Evolutionary conservation across 257 asterid species (phyloP).

Genomic region (Henckelia pumila): DNA sequence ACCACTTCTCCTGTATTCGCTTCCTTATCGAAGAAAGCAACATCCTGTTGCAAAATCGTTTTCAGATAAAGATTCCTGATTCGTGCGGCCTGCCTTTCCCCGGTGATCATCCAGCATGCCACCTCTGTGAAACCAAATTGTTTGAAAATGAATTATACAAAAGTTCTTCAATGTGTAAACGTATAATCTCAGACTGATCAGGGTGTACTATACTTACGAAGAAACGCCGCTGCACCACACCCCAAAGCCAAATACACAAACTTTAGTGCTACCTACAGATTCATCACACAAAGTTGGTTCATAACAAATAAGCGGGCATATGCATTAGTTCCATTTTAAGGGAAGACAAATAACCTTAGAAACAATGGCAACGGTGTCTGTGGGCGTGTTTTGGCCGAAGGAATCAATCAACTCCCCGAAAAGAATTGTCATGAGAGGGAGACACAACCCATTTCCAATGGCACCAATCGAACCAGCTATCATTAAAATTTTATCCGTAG

Average conservation of each 20-base stretch:
- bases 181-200: not conserved
- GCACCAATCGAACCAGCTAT: constrained; percentile 55
- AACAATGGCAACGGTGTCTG: constrained; percentile 39
- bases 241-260: constrained; percentile 57
- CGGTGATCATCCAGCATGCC: constrained; percentile 69
- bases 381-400: constrained; percentile 44
- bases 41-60: constrained; percentile 71
- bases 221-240: constrained; percentile 58
- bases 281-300: not conserved
- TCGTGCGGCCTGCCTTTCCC: constrained; percentile 75
- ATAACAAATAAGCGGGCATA: not conserved
- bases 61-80: constrained; percentile 55
- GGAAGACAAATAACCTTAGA: constrained; percentile 40
- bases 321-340: constrained; percentile 3
- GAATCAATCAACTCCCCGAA: constrained; percentile 56
- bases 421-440: constrained; percentile 49
- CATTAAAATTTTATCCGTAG: constrained; percentile 49
- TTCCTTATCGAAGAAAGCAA: constrained; percentile 77
- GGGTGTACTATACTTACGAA: constrained; percentile 49
- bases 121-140: constrained; percentile 48
- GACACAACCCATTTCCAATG: constrained; percentile 45
- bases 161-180: not conserved
- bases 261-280: constrained; percentile 47
- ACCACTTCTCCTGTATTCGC: constrained; percentile 65
- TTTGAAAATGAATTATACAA: not conserved